These are phyloP conservation scores for Populus tomentosa DNA, from an alignment of 441 rosid species.

Conservation along the genomic window DNA sequence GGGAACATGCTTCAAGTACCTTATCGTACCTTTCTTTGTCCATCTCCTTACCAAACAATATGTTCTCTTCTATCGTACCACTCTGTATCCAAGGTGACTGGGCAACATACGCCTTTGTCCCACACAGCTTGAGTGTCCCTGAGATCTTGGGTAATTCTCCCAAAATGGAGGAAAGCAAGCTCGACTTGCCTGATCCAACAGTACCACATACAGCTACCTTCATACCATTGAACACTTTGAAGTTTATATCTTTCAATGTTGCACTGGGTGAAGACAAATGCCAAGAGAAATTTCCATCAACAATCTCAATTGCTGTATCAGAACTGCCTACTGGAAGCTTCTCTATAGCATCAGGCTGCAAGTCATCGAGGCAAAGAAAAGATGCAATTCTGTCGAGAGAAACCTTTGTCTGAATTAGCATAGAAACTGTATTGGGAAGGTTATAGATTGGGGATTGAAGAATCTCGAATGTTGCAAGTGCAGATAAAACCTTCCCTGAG, in stretches of 20 bases:
- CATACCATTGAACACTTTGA: constrained; percentile 35
- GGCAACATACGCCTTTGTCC: no score
- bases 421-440: constrained; percentile 57
- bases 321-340: constrained; percentile 30
- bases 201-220: constrained; percentile 55
- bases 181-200: constrained; percentile 14
- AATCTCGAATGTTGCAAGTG: constrained; percentile 58
- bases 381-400: constrained; percentile 60
- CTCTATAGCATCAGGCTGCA: constrained; percentile 37
- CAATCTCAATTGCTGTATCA: constrained; percentile 32
- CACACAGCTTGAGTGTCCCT: no score
- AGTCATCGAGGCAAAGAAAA: constrained; percentile 50
- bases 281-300: constrained; percentile 32
- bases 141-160: no score
- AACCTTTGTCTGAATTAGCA: constrained; percentile 53
- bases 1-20: no score
- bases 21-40: no score
- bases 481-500: constrained; percentile 62
- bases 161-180: no score
- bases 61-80: no score
- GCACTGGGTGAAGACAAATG: no score
- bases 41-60: no score
- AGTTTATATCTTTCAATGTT: constrained; percentile 31
- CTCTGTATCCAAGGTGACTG: no score
- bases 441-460: constrained; percentile 45